A percentile compares a stretch with the other conserved stretches of the same genome.
phyloP scores from a whole-genome alignment of 441 rosid species.

The Macaranga tanarius region DNA sequence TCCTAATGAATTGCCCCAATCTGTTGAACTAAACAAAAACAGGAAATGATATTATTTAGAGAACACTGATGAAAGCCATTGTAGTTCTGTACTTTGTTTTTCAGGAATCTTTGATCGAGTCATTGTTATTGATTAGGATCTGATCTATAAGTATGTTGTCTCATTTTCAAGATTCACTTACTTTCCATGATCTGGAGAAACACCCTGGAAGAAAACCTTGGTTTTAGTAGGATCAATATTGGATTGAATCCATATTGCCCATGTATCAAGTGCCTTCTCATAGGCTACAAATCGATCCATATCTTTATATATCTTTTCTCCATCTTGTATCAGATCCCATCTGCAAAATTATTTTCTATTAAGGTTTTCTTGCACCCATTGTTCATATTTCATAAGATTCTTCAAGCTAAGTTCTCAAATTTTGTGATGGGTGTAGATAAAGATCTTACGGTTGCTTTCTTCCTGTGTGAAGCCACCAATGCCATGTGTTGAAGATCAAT shows the following conservation, averaged over 20 bases:
- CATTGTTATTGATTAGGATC: too few species aligned
- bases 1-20: constrained; percentile 10
- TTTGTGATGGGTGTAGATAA: background rate
- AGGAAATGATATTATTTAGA: background rate
- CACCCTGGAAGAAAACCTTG: constrained; percentile 18
- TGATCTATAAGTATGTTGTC: too few species aligned
- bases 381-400: background rate
- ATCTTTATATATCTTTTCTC: constrained; percentile 1
- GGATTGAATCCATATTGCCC: constrained; percentile 17
- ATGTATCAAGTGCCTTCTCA: constrained; percentile 16
- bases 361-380: background rate
- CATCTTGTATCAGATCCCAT: constrained; percentile 22
- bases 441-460: constrained; percentile 20
- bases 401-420: background rate
- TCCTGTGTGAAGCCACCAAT: constrained; percentile 28
- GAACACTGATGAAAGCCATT: background rate
- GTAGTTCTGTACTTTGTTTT: background rate
- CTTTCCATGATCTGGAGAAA: constrained; percentile 24
- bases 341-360: background rate
- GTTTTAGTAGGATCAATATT: constrained; percentile 16
- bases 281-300: constrained; percentile 21
- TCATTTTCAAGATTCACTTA: constrained; percentile 1
- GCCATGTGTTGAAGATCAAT: constrained; percentile 24
- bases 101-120: background rate
- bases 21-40: constrained; percentile 13